These are phyloP conservation scores for Crithidia expoeki DNA, from an alignment of 208 protist genomes.

Conservation along the genomic window DNA sequence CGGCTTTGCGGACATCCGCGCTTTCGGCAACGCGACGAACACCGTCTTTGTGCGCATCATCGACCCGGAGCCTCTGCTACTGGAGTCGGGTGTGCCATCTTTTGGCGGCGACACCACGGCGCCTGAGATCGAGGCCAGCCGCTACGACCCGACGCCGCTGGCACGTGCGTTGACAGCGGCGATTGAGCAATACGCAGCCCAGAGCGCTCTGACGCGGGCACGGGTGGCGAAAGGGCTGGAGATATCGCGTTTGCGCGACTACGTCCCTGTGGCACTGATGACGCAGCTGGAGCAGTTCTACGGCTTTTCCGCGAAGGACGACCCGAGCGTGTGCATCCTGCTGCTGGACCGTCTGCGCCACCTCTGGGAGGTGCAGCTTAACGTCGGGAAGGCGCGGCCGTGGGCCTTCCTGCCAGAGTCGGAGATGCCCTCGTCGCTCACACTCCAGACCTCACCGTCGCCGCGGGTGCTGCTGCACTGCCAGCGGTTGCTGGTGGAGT, in stretches of 20 bases:
- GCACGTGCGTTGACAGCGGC: constrained; percentile 7
- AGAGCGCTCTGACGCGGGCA: constrained; percentile 1
- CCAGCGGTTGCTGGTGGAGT: constrained; percentile 30
- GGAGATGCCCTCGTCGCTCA: constrained; percentile 81
- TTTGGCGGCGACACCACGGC: constrained; percentile 1
- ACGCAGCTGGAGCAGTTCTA: constrained; percentile 40
- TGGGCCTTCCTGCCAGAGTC: constrained; percentile 62
- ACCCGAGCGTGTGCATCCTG: constrained; percentile 46
- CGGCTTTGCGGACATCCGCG: constrained; percentile 33
- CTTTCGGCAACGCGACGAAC: constrained; percentile 23
- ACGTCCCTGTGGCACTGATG: constrained; percentile 43
- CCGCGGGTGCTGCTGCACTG: constrained; percentile 56
- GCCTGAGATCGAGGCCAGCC: constrained; percentile 22
- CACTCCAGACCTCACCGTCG: constrained; percentile 71
- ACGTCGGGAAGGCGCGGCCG: constrained; percentile 44
- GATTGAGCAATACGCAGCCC: constrained; percentile 10
- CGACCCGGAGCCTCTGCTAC: constrained; percentile 33
- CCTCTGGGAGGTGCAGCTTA: constrained; percentile 80
- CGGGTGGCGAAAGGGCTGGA: constrained; percentile 30
- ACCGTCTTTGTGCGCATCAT: constrained; percentile 37
- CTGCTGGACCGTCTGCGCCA: constrained; percentile 85
- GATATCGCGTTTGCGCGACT: constrained; percentile 45
- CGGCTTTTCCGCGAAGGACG: constrained; percentile 19
- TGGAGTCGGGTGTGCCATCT: constrained; percentile 15
- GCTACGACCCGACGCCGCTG: constrained; percentile 26